Percentiles rank a stretch among this genome's conserved stretches.
Conservation (phyloP, 306 rosid species). For the Clitoria ternatea region DNA sequence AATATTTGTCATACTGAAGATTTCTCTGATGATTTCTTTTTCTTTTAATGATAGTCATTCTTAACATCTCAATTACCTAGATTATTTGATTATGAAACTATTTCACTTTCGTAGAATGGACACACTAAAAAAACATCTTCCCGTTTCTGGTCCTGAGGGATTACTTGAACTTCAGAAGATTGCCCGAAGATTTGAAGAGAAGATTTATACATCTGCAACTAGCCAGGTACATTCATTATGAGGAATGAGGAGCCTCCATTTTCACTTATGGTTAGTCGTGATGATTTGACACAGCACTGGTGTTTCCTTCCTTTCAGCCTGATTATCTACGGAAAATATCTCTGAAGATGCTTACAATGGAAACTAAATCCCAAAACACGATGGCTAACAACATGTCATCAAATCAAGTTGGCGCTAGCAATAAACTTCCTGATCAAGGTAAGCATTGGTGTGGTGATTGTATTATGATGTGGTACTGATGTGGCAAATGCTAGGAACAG, state of each 20-base stretch:
- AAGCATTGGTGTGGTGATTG: constrained; percentile 15
- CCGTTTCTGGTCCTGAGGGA: constrained; percentile 58
- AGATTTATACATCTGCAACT: constrained; percentile 54
- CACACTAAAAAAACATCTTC: constrained; percentile 62
- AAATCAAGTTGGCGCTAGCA: constrained; percentile 48
- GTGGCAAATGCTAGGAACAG: constrained; percentile 1
- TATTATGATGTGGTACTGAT: neutral
- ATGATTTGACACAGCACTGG: neutral
- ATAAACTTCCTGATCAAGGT: constrained; percentile 57
- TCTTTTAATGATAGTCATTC: neutral
- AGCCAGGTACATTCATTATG: constrained; percentile 48
- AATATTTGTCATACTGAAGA: too few species aligned
- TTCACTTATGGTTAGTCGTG: neutral
- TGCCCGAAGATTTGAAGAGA: constrained; percentile 82
- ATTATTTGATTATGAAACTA: neutral
- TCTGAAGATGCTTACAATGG: constrained; percentile 48
- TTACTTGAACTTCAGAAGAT: constrained; percentile 53
- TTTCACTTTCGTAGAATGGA: constrained; percentile 53
- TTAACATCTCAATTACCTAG: neutral
- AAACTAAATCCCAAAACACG: constrained; percentile 46
- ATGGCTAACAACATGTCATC: constrained; percentile 31
- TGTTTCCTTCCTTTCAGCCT: constrained; percentile 27
- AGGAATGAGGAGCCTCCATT: neutral
- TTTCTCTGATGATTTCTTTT: neutral
- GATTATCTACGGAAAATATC: constrained; percentile 42